These are phyloP conservation scores for Thecaphora thlaspeos DNA, from an alignment of 1,284 basidiomycete species.

Conservation along the genomic window DNA sequence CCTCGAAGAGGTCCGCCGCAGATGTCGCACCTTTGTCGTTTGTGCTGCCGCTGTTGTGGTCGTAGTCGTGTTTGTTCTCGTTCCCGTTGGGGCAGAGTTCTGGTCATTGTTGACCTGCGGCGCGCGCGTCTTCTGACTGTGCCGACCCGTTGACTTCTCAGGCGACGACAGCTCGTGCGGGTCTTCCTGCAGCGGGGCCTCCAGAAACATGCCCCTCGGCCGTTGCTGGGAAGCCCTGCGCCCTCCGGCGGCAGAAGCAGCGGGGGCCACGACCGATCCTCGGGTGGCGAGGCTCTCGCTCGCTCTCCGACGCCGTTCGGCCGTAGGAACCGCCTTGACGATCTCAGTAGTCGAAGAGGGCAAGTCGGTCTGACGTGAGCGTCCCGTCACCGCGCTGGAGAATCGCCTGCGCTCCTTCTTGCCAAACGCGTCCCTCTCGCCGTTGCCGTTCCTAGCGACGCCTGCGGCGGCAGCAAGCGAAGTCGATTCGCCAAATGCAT, in stretches of 20 bases:
- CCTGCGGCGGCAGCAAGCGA: conserved; percentile 9
- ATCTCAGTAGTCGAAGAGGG: background rate
- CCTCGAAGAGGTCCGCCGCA: no score
- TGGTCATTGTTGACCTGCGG: no score
- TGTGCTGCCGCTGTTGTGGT: no score
- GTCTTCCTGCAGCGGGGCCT: background rate
- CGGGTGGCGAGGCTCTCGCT: conserved; percentile 9
- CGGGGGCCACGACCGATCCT: no score
- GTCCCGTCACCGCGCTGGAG: conserved; percentile 23
- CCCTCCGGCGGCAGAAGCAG: conserved; percentile 5
- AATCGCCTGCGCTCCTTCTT: conserved; percentile 26
- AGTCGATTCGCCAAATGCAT: conserved; percentile 3
- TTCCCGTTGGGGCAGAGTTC: no score
- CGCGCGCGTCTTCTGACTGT: no score
- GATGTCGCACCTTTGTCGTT: no score
- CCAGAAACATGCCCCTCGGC: background rate
- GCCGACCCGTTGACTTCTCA: no score
- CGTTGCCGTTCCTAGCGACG: conserved; percentile 4
- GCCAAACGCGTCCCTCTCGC: conserved; percentile 27
- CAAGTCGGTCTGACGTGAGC: conserved; percentile 13
- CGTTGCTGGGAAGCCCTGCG: background rate
- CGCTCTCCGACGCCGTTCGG: conserved; percentile 10
- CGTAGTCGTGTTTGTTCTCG: no score
- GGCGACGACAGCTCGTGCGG: background rate
- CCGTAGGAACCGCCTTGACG: conserved; percentile 10